Evolutionary conservation across 768 basidiomycete genomes (phyloP).

Genomic region (Coprinopsis sp.): DNA sequence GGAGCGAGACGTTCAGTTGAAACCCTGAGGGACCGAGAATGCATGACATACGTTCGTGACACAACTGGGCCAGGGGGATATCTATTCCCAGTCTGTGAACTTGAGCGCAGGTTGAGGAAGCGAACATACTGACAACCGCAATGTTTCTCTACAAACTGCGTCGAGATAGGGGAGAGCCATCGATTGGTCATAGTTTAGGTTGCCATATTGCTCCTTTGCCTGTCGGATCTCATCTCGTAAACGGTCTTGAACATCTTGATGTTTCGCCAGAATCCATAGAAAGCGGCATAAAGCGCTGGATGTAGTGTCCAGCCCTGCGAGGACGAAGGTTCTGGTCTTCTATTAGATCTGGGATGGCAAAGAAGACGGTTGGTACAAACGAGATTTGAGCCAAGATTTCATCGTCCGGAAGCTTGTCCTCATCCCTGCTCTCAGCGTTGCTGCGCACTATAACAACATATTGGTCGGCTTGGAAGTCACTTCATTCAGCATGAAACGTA

Average conservation of each 20-base stretch:
- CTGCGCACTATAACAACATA: no score
- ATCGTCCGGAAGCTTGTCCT: constrained; percentile 24
- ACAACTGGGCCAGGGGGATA: constrained; percentile 3
- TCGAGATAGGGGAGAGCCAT: constrained; percentile 34
- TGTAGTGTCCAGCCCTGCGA: constrained; percentile 41
- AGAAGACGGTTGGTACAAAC: constrained; percentile 13
- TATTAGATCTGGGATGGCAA: not conserved
- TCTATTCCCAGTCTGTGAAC: not conserved
- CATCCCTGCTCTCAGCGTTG: no score
- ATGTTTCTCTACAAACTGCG: constrained; percentile 36
- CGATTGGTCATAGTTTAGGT: constrained; percentile 34
- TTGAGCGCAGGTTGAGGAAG: not conserved
- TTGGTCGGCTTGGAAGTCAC: no score
- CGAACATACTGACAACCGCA: constrained; percentile 31
- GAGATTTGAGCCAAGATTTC: constrained; percentile 37
- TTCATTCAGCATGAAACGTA: no score
- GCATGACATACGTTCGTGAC: constrained; percentile 1
- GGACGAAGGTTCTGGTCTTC: constrained; percentile 29
- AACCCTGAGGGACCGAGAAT: not conserved
- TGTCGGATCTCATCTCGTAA: constrained; percentile 32
- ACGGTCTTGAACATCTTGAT: constrained; percentile 34
- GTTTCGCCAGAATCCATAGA: constrained; percentile 27
- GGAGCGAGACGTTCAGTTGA: not conserved
- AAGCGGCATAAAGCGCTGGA: constrained; percentile 33
- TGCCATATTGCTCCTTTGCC: constrained; percentile 19